phyloP scores from a whole-genome alignment of 306 rosid species.

The Hylodesmum podocarpum region DNA sequence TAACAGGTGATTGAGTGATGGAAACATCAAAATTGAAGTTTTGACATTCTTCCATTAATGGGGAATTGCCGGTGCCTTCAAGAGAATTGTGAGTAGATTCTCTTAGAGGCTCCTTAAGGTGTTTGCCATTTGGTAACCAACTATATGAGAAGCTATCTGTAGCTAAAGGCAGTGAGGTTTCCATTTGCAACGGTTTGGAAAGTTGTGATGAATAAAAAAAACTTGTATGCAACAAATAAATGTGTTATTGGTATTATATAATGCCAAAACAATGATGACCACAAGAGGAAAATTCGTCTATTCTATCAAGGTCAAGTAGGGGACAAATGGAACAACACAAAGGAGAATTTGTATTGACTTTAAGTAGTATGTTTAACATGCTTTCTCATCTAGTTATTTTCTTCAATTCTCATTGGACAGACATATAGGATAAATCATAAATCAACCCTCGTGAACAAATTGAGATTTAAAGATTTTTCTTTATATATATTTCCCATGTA shows the following conservation, averaged over 20 bases:
- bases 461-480: neutral
- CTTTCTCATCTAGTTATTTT: constrained; percentile 27
- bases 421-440: constrained; percentile 1
- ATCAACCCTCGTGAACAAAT: constrained; percentile 11
- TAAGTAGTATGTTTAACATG: constrained; percentile 15
- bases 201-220: constrained; percentile 9
- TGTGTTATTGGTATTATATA: constrained; percentile 34
- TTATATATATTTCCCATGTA: too few relatives aligned
- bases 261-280: constrained; percentile 42
- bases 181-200: constrained; percentile 33
- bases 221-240: constrained; percentile 28
- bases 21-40: constrained; percentile 50
- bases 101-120: neutral
- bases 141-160: constrained; percentile 62
- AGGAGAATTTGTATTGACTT: constrained; percentile 22
- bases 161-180: constrained; percentile 47
- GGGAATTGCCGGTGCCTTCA: constrained; percentile 16
- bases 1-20: neutral
- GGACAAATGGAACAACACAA: constrained; percentile 47
- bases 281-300: constrained; percentile 40
- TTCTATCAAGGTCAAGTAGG: constrained; percentile 41
- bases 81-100: neutral
- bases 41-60: constrained; percentile 26
- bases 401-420: constrained; percentile 13
- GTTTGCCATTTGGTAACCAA: constrained; percentile 45